Conservation (phyloP, 148 eudicot species). For the Polygonum maritimum region DNA sequence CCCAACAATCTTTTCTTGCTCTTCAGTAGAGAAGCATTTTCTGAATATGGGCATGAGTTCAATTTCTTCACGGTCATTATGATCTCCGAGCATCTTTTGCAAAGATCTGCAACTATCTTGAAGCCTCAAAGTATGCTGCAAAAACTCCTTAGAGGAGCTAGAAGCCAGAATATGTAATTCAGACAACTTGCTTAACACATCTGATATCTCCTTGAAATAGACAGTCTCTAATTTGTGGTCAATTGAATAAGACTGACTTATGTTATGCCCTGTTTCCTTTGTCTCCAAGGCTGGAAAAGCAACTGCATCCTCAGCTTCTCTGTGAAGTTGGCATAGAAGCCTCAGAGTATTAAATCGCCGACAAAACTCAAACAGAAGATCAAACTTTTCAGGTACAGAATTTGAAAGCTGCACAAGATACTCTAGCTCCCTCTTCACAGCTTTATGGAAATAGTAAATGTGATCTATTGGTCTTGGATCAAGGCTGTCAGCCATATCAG, state of each 20-base stretch:
- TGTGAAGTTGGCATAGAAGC: constrained; percentile 55
- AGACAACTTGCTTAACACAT: constrained; percentile 43
- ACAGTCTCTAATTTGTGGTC: constrained; percentile 70
- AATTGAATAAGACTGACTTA: constrained; percentile 62
- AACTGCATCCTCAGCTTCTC: constrained; percentile 78
- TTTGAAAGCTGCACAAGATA: constrained; percentile 46
- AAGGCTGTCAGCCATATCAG: constrained; percentile 19
- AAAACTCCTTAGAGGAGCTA: constrained; percentile 23
- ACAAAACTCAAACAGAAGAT: constrained; percentile 38
- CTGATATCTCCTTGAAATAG: constrained; percentile 50
- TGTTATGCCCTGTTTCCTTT: constrained; percentile 48
- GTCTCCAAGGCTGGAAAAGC: constrained; percentile 91
- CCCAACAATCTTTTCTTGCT: constrained; percentile 80
- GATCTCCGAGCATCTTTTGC: constrained; percentile 54
- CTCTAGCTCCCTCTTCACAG: constrained; percentile 68
- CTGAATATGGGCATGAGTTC: constrained; percentile 80
- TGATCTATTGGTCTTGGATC: constrained; percentile 74
- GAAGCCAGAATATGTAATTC: constrained; percentile 22
- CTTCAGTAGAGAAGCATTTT: constrained; percentile 58
- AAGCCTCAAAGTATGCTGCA: constrained; percentile 49
- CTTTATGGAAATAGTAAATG: constrained; percentile 78
- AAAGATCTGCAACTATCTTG: constrained; percentile 56
- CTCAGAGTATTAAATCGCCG: constrained; percentile 42
- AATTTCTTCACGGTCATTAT: constrained; percentile 69
- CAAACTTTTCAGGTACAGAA: constrained; percentile 43